Percentiles rank a stretch among this genome's conserved stretches.
These are phyloP conservation scores for Candida verbasci DNA, from an alignment of 805 yeast genomes.

Conservation along the genomic window DNA sequence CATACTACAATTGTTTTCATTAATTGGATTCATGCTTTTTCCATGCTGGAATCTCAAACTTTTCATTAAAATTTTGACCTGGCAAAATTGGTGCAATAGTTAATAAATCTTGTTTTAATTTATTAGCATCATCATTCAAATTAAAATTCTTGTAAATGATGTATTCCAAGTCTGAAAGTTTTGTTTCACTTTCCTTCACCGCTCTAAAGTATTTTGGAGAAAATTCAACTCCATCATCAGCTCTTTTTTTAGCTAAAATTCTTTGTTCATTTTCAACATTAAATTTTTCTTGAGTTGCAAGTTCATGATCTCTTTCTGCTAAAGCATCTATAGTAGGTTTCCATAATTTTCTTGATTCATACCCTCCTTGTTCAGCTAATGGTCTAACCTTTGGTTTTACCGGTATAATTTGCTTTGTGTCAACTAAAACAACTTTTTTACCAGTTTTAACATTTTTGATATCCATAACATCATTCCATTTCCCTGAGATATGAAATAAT, in stretches of 20 bases:
- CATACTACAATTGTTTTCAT: too few species aligned
- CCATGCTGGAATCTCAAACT: conserved; percentile 66
- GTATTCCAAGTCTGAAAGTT: conserved; percentile 52
- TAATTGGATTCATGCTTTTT: too few species aligned
- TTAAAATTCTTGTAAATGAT: conserved; percentile 57
- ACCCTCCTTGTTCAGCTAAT: conserved; percentile 69
- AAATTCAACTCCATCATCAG: conserved; percentile 75
- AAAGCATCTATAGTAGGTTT: conserved; percentile 74
- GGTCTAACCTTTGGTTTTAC: conserved; percentile 72
- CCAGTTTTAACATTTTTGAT: conserved; percentile 49
- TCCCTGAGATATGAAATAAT: conserved; percentile 71
- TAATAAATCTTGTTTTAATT: conserved; percentile 52
- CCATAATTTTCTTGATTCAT: conserved; percentile 86
- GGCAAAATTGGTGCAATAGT: conserved; percentile 77
- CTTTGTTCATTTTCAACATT: conserved; percentile 88
- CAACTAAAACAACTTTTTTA: conserved; percentile 38
- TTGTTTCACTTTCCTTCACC: conserved; percentile 12
- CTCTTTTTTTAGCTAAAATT: conserved; percentile 62
- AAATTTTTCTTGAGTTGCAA: conserved; percentile 85
- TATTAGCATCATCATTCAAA: conserved; percentile 46
- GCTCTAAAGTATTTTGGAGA: conserved; percentile 72
- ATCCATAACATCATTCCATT: conserved; percentile 87
- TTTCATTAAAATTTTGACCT: conserved; percentile 65
- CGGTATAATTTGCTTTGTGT: conserved; percentile 49
- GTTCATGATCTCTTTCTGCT: conserved; percentile 70